Evolutionary conservation across 106 monocot species (phyloP), one percentile per base, ranked within the genome.

Genomic region (Dendrobium huoshanense): DNA sequence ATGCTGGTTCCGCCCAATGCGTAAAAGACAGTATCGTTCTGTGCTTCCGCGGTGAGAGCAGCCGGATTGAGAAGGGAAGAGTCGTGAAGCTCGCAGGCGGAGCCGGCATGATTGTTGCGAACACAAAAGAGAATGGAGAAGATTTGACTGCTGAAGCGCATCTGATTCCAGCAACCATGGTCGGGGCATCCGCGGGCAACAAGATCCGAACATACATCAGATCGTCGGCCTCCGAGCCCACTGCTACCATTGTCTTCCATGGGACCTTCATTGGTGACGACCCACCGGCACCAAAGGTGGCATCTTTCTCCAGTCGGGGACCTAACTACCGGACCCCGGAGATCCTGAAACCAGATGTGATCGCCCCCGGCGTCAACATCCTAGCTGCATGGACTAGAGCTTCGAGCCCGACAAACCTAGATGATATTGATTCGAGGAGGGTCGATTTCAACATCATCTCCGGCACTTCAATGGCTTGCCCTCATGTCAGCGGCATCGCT

Each of bases 61-160:
- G 4, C 0, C 4, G 24, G 17, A 33, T 79, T 1, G 79, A 81
- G 37, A 80, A 75, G 25, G 84, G 78, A 2, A 41, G 40, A 10
- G 13, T 37, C 0, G 89, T 85, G 18, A 82, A 67, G 44, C 37
- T 59, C 9, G 86, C 87, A 3, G 85, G 87, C 9, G 89, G 89
- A 33, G 80, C 68, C 22, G 84, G 84, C 17, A 81, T 89, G 75
- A 80, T 98, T 31, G 79, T 98, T 9, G 95, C 92, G 16, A 94
- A 98, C 78, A 88, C 86, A 16, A 91, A 19, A 0, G 90, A 85
- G 25, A 89, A 55, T 77, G 94, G 98, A 0, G 94, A 92, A 72
- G 94, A 94, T 81, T 83, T 95, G 42, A 78, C 88, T 40, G 92
- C 98, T 6, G 98, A 98, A 25, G 79, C 91, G 4, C 94, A 98